Conservation (phyloP, 2,329 filamentous ascomycete species). For the Paecilomyces niveus region DNA sequence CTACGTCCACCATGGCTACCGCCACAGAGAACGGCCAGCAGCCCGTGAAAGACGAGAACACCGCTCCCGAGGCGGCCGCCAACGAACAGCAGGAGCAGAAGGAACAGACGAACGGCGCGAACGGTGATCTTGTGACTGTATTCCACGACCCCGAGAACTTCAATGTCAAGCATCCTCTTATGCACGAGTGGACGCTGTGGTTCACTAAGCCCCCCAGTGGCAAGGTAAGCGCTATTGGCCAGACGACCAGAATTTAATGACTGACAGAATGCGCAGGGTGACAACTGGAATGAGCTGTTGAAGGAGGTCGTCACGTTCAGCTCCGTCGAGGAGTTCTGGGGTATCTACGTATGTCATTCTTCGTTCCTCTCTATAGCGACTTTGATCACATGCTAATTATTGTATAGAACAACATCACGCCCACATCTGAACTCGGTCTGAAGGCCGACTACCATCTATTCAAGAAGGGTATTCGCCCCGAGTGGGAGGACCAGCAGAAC, state of each 20-base stretch:
- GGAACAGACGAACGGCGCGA: constrained; percentile 9
- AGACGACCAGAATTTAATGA: neutral
- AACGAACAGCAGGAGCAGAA: constrained; percentile 25
- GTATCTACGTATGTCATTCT: constrained; percentile 74
- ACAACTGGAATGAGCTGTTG: constrained; percentile 97
- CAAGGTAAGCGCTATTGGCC: constrained; percentile 56
- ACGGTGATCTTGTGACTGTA: constrained; percentile 70
- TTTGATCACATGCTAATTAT: constrained; percentile 1
- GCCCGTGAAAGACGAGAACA: constrained; percentile 46
- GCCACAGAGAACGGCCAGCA: constrained; percentile 28
- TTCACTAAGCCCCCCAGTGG: constrained; percentile 97
- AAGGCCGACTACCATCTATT: constrained; percentile 99
- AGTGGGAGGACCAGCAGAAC: constrained; percentile 98
- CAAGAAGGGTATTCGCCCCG: constrained; percentile 92
- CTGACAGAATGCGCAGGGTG: constrained; percentile 53
- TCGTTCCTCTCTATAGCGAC: neutral
- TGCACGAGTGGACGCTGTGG: constrained; percentile 98
- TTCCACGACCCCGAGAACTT: constrained; percentile 99
- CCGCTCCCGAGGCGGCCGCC: constrained; percentile 44
- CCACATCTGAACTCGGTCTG: constrained; percentile 87
- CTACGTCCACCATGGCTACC: constrained; percentile 26
- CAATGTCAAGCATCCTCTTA: constrained; percentile 97
- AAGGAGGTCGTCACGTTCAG: constrained; percentile 99
- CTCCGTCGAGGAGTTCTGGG: constrained; percentile 99
- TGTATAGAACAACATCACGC: constrained; percentile 89